Percentiles rank a stretch among this genome's conserved stretches.
Conservation (phyloP, 345 rosid species). For the Populus davidiana region DNA sequence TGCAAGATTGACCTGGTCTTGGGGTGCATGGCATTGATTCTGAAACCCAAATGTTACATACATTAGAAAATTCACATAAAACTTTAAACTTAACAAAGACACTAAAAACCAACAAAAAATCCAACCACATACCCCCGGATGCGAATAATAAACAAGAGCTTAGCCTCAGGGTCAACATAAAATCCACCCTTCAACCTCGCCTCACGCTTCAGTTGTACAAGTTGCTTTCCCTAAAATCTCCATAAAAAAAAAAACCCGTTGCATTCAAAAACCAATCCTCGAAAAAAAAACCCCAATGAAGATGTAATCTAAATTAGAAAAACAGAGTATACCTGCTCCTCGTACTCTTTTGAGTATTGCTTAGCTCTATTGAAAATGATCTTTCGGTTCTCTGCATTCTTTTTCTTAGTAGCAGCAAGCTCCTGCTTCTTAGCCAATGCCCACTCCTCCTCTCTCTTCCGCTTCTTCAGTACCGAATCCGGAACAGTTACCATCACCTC, state of each 20-base stretch:
- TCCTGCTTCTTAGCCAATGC: slow-evolving; percentile 48
- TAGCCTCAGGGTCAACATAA: slow-evolving; percentile 28
- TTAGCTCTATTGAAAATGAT: slow-evolving; percentile 58
- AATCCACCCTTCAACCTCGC: slow-evolving; percentile 30
- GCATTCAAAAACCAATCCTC: not conserved
- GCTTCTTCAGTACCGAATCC: slow-evolving; percentile 76
- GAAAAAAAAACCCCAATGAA: not conserved
- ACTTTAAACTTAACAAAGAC: not conserved
- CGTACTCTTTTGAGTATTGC: slow-evolving; percentile 58
- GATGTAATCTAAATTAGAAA: not conserved
- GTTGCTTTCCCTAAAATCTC: slow-evolving; percentile 7
- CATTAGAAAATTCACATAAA: not conserved
- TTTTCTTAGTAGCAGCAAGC: slow-evolving; percentile 48
- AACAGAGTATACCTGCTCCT: slow-evolving; percentile 49
- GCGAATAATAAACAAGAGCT: slow-evolving; percentile 22
- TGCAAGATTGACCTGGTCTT: slow-evolving; percentile 81
- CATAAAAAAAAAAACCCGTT: not conserved
- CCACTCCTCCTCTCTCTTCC: slow-evolving; percentile 76
- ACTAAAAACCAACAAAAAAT: not conserved
- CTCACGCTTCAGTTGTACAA: slow-evolving; percentile 19
- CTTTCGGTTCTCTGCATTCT: slow-evolving; percentile 54
- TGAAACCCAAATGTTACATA: slow-evolving; percentile 12
- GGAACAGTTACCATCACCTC: slow-evolving; percentile 55
- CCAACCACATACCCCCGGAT: slow-evolving; percentile 19
- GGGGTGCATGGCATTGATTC: slow-evolving; percentile 90